A percentile compares a stretch with the other conserved stretches of the same genome.
Conservation (phyloP, 345 rosid species). For the Salix suchowensis region DNA sequence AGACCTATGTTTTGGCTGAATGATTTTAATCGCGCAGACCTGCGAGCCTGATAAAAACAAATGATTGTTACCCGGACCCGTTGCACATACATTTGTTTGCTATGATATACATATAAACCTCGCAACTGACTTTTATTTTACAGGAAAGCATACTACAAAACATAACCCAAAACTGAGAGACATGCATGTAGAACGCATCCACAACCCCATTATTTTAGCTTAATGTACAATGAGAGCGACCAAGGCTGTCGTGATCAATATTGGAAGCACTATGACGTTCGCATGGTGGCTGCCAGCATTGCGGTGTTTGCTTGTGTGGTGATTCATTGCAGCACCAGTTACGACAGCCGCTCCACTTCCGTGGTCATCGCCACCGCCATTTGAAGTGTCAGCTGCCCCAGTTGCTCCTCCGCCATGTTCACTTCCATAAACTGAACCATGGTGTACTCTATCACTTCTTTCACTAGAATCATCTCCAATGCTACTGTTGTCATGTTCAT, state of each 20-base stretch:
- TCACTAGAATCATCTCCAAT: background rate
- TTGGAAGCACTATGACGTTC: background rate
- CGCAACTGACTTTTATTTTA: background rate
- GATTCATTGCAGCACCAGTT: slow-evolving; percentile 26
- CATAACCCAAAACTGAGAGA: background rate
- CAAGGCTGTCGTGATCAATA: background rate
- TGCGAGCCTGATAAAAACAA: too few relatives aligned
- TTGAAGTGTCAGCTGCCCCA: background rate
- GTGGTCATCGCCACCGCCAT: background rate
- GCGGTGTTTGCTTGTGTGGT: slow-evolving; percentile 11
- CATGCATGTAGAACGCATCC: background rate
- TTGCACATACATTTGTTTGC: background rate
- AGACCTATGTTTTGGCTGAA: too few relatives aligned
- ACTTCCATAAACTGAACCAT: background rate
- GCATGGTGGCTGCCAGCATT: slow-evolving; percentile 9
- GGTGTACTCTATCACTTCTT: background rate
- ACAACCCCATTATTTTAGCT: background rate
- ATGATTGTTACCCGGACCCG: background rate
- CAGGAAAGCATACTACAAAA: background rate
- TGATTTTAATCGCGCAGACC: too few relatives aligned
- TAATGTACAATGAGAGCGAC: background rate
- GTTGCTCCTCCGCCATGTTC: background rate
- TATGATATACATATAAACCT: background rate
- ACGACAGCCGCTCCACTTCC: slow-evolving; percentile 7
- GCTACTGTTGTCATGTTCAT: background rate